A percentile compares a stretch with the other conserved stretches of the same genome.
Conservation (phyloP, 140 eudicot species). For the Oenanthe javanica region DNA sequence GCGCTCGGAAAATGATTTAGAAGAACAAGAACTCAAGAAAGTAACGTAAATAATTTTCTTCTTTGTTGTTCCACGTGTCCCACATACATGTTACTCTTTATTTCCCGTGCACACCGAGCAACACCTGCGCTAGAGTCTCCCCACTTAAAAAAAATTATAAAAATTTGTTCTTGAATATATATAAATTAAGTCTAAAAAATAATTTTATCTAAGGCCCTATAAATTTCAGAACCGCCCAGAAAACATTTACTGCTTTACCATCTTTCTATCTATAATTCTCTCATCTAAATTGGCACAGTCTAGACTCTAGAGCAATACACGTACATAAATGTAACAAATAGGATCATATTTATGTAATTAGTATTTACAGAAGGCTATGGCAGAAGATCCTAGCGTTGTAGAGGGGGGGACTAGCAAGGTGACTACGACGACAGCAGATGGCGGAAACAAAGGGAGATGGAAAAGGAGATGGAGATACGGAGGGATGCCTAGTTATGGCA, state of each 20-base stretch:
- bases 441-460: background rate
- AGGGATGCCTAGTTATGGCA: background rate
- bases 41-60: background rate
- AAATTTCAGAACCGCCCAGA: too few species aligned
- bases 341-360: too few species aligned
- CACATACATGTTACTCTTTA: too few species aligned
- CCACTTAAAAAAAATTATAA: too few species aligned
- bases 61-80: conserved; percentile 7
- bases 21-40: too few species aligned
- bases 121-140: too few species aligned
- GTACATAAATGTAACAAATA: too few species aligned
- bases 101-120: too few species aligned
- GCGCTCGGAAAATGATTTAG: too few species aligned
- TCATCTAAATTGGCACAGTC: background rate
- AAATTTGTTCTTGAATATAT: too few species aligned
- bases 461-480: conserved; percentile 8
- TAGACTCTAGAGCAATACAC: background rate
- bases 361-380: background rate
- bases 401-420: background rate
- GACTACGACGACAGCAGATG: background rate
- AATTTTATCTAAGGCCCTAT: too few species aligned
- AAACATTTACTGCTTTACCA: background rate
- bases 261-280: conserved; percentile 1
- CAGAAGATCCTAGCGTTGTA: background rate
- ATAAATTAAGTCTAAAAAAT: too few species aligned